A percentile compares a stretch with the other conserved stretches of the same genome.
These are phyloP conservation scores for Daldinia concentrica DNA, from an alignment of 495 filamentous ascomycete species.

Conservation along the genomic window DNA sequence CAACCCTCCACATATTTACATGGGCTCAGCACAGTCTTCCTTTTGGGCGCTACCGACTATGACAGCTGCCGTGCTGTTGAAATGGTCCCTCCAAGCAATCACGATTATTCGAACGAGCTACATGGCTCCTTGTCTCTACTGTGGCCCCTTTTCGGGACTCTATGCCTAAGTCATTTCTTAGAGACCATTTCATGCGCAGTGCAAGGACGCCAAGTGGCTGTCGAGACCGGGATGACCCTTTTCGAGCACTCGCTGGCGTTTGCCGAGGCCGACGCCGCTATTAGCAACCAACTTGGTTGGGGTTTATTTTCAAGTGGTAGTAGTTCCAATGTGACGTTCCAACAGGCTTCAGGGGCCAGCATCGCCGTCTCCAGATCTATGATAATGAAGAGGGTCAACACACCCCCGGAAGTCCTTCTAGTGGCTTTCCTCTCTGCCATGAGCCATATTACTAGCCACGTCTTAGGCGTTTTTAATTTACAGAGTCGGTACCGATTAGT, in stretches of 20 bases:
- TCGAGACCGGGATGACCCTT: conserved; percentile 94
- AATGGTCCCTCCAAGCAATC: conserved; percentile 67
- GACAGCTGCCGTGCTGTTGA: conserved; percentile 74
- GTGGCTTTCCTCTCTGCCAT: conserved; percentile 87
- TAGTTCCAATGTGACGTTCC: conserved; percentile 49
- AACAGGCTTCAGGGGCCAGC: conserved; percentile 51
- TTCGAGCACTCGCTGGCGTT: conserved; percentile 97
- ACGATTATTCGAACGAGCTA: conserved; percentile 54
- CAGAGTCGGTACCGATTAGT: conserved; percentile 80
- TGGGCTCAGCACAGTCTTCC: conserved; percentile 68
- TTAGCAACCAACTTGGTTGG: conserved; percentile 77
- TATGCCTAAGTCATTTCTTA: conserved; percentile 87
- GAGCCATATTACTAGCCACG: conserved; percentile 85
- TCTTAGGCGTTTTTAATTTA: conserved; percentile 79
- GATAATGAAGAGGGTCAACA: conserved; percentile 73
- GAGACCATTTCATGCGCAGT: conserved; percentile 88
- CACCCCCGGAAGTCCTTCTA: conserved; percentile 86
- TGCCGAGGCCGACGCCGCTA: conserved; percentile 90
- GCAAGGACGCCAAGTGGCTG: conserved; percentile 79
- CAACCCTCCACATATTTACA: conserved; percentile 75
- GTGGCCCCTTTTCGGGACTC: conserved; percentile 85
- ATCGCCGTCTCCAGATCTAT: conserved; percentile 64
- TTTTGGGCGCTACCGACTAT: conserved; percentile 73
- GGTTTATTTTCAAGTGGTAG: conserved; percentile 62
- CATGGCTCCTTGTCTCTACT: conserved; percentile 81